These are phyloP conservation scores for Athelia sp. DNA, from an alignment of 1,284 basidiomycete genomes.

Conservation along the genomic window DNA sequence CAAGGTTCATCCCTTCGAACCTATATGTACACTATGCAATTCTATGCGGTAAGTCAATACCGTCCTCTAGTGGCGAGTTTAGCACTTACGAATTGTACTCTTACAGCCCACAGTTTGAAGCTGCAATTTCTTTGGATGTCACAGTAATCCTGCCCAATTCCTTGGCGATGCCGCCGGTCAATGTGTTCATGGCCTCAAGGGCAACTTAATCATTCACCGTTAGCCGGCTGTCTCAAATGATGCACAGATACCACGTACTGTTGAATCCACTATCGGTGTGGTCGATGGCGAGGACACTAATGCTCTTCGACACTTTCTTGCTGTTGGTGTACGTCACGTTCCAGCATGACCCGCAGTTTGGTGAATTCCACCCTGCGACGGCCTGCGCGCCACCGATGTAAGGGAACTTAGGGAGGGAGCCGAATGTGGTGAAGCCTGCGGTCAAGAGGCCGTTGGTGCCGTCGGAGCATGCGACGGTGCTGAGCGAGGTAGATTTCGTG, in stretches of 20 bases:
- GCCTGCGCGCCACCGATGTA: constrained; percentile 38
- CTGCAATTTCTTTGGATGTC: constrained; percentile 6
- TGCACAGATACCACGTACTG: constrained; percentile 16
- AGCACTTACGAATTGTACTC: not conserved
- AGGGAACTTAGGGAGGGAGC: constrained; percentile 35
- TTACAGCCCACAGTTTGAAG: constrained; percentile 12
- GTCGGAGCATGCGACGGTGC: constrained; percentile 45
- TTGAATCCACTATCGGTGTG: constrained; percentile 33
- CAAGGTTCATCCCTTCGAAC: not conserved
- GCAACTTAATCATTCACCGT: not conserved
- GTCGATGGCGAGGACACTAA: constrained; percentile 37
- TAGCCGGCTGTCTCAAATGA: too few relatives aligned
- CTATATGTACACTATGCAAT: too few relatives aligned
- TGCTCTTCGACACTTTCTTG: constrained; percentile 23
- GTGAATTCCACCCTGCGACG: constrained; percentile 37
- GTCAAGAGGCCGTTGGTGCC: constrained; percentile 24
- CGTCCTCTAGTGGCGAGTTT: not conserved
- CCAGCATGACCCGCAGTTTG: constrained; percentile 48
- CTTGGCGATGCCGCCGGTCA: constrained; percentile 12
- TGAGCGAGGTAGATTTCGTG: constrained; percentile 26
- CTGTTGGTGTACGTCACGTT: constrained; percentile 33
- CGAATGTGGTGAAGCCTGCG: constrained; percentile 35
- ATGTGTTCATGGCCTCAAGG: constrained; percentile 12
- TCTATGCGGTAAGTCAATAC: not conserved
- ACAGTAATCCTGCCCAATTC: constrained; percentile 10